Base-by-base conservation (phyloP, 1,284 basidiomycete genomes). In the Cutaneotrichosporon sp. region DNA sequence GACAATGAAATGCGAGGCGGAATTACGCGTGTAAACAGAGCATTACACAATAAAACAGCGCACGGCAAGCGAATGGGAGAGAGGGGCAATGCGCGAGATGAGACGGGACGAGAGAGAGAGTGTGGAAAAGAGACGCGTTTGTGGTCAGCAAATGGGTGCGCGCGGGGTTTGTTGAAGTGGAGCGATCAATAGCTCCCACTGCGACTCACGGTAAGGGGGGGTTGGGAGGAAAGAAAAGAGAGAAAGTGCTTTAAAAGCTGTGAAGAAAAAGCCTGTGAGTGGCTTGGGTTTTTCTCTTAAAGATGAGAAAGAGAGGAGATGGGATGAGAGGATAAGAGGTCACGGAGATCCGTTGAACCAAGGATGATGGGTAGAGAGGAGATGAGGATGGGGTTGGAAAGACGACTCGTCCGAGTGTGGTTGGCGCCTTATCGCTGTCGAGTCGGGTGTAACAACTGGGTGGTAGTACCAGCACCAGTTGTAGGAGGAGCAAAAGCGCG, bases 181-280 rank as follows among this genome's bases (percentile, higher is more conserved):
- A 30, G 26, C 26, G 26, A 10, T 5, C 26, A 30, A 30, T 7
- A 5, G 26, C 26, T 30, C 10, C 26, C 26, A 30, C 26, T 10
- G 26, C 26, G 43, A 46, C 45, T 46, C 45, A 46, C 45, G 45
- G 30, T 13, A 15, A 21, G 33, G 33, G 44, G 17, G n/a, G n/a
- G n/a, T n/a, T n/a, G n/a, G n/a, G 8, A 18, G 17, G 20, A 14
- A 22, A 18, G 20, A 46, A 46, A 46, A 9, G 45, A 46, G 37
- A 14, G 45, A 46, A 37, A 22, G 47, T 41, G 47, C 47, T 49
- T 33, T 15, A 20, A 49, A 41, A 49, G 47, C 47, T 5, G 26
- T 30, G 47, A 18, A 36, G 17, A 30, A 23, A 48, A 37, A 26
- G 46, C 46, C 47, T 5, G 15, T 14, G n/a, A 26, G 39, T 30